Evolutionary conservation across 371 early-diverging fungal species (phyloP).

Genomic region (Mortierella sp.): DNA sequence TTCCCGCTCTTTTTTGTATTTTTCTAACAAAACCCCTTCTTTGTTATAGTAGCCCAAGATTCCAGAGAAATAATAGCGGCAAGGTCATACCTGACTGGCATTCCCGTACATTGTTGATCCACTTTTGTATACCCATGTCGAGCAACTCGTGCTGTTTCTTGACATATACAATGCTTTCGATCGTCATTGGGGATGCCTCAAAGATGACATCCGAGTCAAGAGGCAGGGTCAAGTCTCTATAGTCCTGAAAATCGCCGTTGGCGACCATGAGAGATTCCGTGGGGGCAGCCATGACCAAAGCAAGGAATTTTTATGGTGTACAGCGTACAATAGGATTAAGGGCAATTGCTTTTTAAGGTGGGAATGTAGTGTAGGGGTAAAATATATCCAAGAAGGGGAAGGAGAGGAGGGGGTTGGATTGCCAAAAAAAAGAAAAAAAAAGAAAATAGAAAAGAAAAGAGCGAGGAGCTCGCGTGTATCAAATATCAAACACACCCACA

Average conservation of each 20-base stretch:
- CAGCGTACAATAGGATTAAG: neutral
- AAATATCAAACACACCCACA: neutral
- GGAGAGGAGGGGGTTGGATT: neutral
- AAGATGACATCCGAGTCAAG: constrained; percentile 51
- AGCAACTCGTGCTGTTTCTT: constrained; percentile 53
- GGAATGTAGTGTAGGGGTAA: neutral
- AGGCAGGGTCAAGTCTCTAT: constrained; percentile 49
- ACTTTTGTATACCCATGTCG: constrained; percentile 35
- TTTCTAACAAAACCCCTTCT: neutral
- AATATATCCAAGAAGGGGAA: too few relatives aligned
- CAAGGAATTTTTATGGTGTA: neutral
- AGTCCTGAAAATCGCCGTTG: constrained; percentile 40
- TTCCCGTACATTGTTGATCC: constrained; percentile 41
- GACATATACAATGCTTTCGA: constrained; percentile 49
- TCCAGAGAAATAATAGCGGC: neutral
- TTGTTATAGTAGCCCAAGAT: neutral
- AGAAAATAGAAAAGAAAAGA: neutral
- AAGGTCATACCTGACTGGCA: constrained; percentile 38
- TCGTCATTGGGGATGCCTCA: constrained; percentile 47
- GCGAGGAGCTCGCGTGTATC: constrained; percentile 4
- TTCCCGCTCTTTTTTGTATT: constrained; percentile 35
- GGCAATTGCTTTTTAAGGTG: neutral
- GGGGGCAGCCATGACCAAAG: constrained; percentile 21
- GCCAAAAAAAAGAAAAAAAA: neutral
- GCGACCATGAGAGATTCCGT: constrained; percentile 9